A percentile compares a stretch with the other conserved stretches of the same genome.
Evolutionary conservation across 805 yeast genomes (phyloP).

Genomic region (Kodamaea leandrae): DNA sequence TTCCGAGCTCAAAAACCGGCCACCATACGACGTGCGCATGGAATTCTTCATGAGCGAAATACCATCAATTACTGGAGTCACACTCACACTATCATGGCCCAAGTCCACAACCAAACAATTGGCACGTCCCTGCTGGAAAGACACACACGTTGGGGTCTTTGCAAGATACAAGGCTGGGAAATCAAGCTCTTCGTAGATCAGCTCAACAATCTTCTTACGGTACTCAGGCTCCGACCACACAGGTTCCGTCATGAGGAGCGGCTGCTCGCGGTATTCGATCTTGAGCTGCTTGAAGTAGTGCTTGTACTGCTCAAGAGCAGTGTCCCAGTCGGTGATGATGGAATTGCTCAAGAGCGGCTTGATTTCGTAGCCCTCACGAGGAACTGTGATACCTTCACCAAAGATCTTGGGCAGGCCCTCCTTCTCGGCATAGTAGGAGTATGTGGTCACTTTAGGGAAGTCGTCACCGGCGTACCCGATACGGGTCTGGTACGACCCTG

Average conservation of each 20-base stretch:
- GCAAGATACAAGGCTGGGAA: slow-evolving; percentile 82
- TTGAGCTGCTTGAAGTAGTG: slow-evolving; percentile 54
- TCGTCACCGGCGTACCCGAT: slow-evolving; percentile 94
- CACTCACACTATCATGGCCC: slow-evolving; percentile 76
- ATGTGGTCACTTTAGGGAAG: slow-evolving; percentile 70
- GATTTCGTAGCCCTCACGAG: slow-evolving; percentile 50
- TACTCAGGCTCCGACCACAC: slow-evolving; percentile 74
- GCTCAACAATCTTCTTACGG: slow-evolving; percentile 68
- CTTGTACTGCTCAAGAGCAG: slow-evolving; percentile 70
- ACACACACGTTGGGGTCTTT: slow-evolving; percentile 80
- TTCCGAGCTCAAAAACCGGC: slow-evolving; percentile 60
- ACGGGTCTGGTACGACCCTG: slow-evolving; percentile 81
- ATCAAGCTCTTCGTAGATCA: slow-evolving; percentile 61
- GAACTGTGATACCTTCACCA: slow-evolving; percentile 47
- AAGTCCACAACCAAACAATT: slow-evolving; percentile 82
- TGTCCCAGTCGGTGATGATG: slow-evolving; percentile 80
- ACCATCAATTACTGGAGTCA: slow-evolving; percentile 82
- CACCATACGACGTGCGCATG: slow-evolving; percentile 71
- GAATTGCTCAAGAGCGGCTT: slow-evolving; percentile 61
- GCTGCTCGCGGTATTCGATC: slow-evolving; percentile 62
- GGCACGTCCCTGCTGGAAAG: slow-evolving; percentile 87
- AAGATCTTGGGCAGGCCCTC: slow-evolving; percentile 27
- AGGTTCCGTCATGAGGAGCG: slow-evolving; percentile 81
- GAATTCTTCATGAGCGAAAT: slow-evolving; percentile 69
- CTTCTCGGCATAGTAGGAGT: slow-evolving; percentile 62